Percentiles rank a stretch among this genome's conserved stretches.
phyloP scores from a whole-genome alignment of 1,284 basidiomycete genomes.

The Naganishia cerealis region DNA sequence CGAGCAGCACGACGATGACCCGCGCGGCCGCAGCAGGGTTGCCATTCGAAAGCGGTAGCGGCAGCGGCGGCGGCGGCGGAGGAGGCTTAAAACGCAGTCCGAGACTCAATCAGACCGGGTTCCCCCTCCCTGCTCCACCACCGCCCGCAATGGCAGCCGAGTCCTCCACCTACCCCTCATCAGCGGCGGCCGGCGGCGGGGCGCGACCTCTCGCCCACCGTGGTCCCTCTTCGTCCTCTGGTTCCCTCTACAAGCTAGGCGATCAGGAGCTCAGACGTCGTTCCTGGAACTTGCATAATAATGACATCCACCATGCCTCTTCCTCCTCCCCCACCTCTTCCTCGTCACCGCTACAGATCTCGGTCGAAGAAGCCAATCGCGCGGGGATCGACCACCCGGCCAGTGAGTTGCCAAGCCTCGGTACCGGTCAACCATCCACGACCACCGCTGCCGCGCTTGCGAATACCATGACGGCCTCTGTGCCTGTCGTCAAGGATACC shows the following conservation, averaged over 20 bases:
- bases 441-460: constrained; percentile 11
- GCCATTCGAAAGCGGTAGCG: constrained; percentile 13
- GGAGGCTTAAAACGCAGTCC: constrained; percentile 20
- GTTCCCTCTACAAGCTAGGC: constrained; percentile 12
- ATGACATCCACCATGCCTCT: constrained; percentile 5
- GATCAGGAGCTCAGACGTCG: constrained; percentile 29
- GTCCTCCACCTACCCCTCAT: background rate
- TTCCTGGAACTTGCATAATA: constrained; percentile 23
- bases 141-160: background rate
- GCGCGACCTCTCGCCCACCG: constrained; percentile 6
- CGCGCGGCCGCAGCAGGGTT: background rate
- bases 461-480: constrained; percentile 14
- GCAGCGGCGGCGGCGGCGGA: background rate
- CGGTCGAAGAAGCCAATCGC: constrained; percentile 49
- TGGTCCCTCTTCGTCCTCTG: constrained; percentile 22
- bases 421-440: constrained; percentile 6
- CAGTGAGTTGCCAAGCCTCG: constrained; percentile 16
- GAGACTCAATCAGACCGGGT: constrained; percentile 16
- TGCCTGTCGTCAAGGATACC: constrained; percentile 18
- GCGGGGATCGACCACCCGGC: constrained; percentile 46
- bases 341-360: constrained; percentile 33
- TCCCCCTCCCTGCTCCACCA: constrained; percentile 5
- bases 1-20: background rate
- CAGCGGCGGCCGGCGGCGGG: background rate
- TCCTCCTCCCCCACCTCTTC: background rate